These are phyloP conservation scores for Trichosporon coremiiforme DNA, from an alignment of 1,284 basidiomycete species.

Conservation along the genomic window DNA sequence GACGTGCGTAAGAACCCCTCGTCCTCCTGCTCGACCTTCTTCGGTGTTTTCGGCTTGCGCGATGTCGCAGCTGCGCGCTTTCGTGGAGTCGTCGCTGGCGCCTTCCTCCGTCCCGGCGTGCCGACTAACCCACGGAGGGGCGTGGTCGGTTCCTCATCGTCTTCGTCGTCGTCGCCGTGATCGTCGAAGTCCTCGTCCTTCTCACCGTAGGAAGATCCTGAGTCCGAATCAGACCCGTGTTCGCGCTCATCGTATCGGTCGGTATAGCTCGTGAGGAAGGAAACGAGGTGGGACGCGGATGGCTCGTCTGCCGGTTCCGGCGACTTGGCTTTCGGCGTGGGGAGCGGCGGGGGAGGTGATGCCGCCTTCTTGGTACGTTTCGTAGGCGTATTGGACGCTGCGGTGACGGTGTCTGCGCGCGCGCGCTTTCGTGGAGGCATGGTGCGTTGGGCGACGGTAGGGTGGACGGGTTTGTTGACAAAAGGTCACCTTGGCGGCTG, in stretches of 20 bases:
- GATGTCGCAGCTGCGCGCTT: conserved; percentile 32
- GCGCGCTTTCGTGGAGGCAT: conserved; percentile 16
- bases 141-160: conserved; percentile 25
- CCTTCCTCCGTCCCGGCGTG: conserved; percentile 39
- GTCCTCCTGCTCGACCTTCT: conserved; percentile 24
- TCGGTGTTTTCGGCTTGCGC: conserved; percentile 24
- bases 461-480: not conserved
- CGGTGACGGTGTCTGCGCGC: not conserved
- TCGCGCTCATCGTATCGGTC: conserved; percentile 24
- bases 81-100: conserved; percentile 30
- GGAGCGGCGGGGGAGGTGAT: not conserved
- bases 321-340: not conserved
- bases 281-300: conserved; percentile 45
- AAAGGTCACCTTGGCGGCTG: not conserved
- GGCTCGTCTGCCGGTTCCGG: conserved; percentile 8
- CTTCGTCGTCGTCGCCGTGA: conserved; percentile 35
- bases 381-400: not conserved
- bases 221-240: conserved; percentile 37
- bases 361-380: conserved; percentile 6
- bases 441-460: not conserved
- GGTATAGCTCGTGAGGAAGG: conserved; percentile 51
- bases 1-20: conserved; percentile 54
- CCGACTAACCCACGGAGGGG: conserved; percentile 30
- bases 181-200: conserved; percentile 39
- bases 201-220: conserved; percentile 28